A percentile compares a stretch with the other conserved stretches of the same genome.
Evolutionary conservation across 768 basidiomycete species (phyloP).

Genomic region (Clathrus columnatus): DNA sequence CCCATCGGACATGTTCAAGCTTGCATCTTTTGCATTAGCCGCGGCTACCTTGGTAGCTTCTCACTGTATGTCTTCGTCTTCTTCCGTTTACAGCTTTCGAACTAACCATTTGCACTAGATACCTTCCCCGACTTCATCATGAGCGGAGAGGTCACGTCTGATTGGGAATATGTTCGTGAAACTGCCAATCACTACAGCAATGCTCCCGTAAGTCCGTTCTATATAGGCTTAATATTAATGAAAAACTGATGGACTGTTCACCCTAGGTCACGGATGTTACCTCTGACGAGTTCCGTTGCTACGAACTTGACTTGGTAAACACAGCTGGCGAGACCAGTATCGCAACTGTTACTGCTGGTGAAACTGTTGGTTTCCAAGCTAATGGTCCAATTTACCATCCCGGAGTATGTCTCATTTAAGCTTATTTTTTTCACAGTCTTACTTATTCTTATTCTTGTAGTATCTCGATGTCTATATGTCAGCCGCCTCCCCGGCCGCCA

Average conservation of each 20-base stretch:
- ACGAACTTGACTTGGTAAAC: slow-evolving; percentile 21
- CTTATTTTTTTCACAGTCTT: neutral
- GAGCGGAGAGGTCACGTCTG: slow-evolving; percentile 18
- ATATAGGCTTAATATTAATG: neutral
- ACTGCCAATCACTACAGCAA: slow-evolving; percentile 25
- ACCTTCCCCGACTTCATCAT: slow-evolving; percentile 25
- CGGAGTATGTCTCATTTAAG: slow-evolving; percentile 6
- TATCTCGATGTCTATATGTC: slow-evolving; percentile 15
- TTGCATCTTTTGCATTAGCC: neutral
- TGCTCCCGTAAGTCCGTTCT: slow-evolving; percentile 19
- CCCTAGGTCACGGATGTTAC: slow-evolving; percentile 23
- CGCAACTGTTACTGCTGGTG: slow-evolving; percentile 21
- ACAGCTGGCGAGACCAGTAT: slow-evolving; percentile 18
- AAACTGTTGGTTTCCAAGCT: slow-evolving; percentile 21
- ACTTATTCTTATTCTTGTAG: neutral
- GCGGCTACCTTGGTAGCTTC: neutral
- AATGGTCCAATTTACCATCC: slow-evolving; percentile 14
- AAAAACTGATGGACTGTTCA: neutral
- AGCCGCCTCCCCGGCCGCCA: slow-evolving; percentile 13
- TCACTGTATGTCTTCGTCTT: neutral
- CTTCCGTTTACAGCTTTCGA: neutral
- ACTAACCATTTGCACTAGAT: slow-evolving; percentile 13
- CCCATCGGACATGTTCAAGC: neutral
- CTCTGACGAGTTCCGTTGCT: slow-evolving; percentile 25
- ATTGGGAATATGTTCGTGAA: slow-evolving; percentile 24